Conservation (phyloP, 148 eudicot species). For the Nepenthes mirabilis region DNA sequence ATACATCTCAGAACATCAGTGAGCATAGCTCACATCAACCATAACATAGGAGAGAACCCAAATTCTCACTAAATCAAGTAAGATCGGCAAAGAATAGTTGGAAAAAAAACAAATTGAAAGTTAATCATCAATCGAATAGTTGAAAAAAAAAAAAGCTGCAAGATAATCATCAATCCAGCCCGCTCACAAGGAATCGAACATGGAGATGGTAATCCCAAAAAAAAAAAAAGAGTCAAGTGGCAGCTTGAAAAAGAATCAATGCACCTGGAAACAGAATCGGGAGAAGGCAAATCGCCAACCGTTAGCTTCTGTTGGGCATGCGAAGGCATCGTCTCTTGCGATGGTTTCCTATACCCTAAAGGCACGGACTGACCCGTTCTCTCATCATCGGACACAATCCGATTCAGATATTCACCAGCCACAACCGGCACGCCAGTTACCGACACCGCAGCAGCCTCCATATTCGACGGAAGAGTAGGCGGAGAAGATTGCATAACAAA, state of each 20-base stretch:
- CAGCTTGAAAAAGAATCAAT: neutral
- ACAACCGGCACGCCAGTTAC: neutral
- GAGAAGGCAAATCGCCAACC: slow-evolving; percentile 51
- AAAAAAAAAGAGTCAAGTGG: neutral
- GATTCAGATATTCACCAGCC: slow-evolving; percentile 29
- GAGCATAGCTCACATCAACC: neutral
- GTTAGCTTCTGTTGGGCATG: slow-evolving; percentile 24
- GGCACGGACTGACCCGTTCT: slow-evolving; percentile 48
- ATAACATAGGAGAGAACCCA: neutral
- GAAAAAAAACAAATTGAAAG: no score
- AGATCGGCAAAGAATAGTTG: no score
- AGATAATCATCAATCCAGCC: no score
- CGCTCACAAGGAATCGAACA: neutral
- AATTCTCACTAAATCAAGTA: neutral
- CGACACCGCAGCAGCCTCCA: slow-evolving; percentile 10
- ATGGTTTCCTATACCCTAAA: slow-evolving; percentile 23
- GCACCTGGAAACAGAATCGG: slow-evolving; percentile 86
- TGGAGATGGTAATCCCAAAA: neutral
- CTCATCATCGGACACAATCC: slow-evolving; percentile 45
- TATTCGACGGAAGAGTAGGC: slow-evolving; percentile 4
- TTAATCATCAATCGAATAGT: no score
- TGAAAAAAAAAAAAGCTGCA: no score
- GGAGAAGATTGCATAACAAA: slow-evolving; percentile 22
- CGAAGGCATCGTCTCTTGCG: slow-evolving; percentile 13
- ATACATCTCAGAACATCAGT: slow-evolving; percentile 8